Evolutionary conservation across 176 grass and related monocot genomes (phyloP).

Genomic region (Tuctoria greenei): DNA sequence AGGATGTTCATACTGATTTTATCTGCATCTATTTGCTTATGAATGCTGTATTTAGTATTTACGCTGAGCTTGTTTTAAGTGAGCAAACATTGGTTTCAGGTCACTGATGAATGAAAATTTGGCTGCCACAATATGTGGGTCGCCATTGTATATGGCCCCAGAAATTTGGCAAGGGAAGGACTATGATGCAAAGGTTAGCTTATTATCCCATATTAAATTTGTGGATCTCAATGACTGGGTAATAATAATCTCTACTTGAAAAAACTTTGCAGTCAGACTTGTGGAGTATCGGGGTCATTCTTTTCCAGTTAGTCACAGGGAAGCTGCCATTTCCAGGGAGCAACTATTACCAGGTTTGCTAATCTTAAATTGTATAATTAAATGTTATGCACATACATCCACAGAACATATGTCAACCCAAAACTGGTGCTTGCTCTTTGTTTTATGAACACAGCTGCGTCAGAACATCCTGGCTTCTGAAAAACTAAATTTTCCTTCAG

Average conservation of each 20-base stretch:
- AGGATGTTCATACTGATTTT: constrained; percentile 5
- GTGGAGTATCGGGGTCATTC: constrained; percentile 75
- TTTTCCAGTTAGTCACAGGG: constrained; percentile 74
- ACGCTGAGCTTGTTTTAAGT: background rate
- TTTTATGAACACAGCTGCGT: constrained; percentile 43
- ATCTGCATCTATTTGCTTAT: constrained; percentile 3
- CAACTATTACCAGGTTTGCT: constrained; percentile 43
- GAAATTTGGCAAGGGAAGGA: constrained; percentile 63
- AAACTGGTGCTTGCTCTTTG: constrained; percentile 24
- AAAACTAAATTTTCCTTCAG: constrained; percentile 60
- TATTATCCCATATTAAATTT: constrained; percentile 9
- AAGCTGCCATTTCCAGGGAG: constrained; percentile 49
- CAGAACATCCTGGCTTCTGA: constrained; percentile 58
- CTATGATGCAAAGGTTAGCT: constrained; percentile 67
- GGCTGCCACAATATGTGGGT: constrained; percentile 68
- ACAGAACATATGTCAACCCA: constrained; percentile 7
- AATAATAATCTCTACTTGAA: constrained; percentile 4
- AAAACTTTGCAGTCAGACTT: constrained; percentile 65
- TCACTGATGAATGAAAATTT: constrained; percentile 63
- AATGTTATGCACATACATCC: background rate
- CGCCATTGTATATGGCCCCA: constrained; percentile 78
- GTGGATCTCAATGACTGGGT: background rate
- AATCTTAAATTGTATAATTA: background rate
- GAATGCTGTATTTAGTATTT: constrained; percentile 6
- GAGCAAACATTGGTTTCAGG: constrained; percentile 17